Percentiles rank a stretch among this genome's conserved stretches.
Evolutionary conservation across 768 basidiomycete species (phyloP).

Genomic region (Leucosporidium scottii): DNA sequence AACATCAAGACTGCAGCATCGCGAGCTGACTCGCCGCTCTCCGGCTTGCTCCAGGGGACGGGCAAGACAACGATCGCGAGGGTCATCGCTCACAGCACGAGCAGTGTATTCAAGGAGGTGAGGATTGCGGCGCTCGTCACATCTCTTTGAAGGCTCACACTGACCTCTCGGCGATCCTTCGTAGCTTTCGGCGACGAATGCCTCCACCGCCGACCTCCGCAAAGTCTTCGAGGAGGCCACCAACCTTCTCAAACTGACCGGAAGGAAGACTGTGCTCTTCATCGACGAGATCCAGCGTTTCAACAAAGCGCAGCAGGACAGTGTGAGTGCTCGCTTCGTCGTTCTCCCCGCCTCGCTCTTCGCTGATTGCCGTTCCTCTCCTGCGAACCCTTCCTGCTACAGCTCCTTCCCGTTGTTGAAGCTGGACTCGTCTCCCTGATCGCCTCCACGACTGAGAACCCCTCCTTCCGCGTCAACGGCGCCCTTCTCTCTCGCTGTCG

Average conservation of each 20-base stretch:
- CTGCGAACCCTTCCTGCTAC: neutral
- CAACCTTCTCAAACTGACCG: constrained; percentile 56
- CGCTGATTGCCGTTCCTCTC: constrained; percentile 45
- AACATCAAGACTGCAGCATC: neutral
- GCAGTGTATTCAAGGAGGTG: constrained; percentile 64
- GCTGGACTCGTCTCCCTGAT: constrained; percentile 62
- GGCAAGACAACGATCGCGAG: constrained; percentile 50
- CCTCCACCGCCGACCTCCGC: constrained; percentile 59
- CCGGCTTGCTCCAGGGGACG: constrained; percentile 31
- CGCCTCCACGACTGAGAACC: constrained; percentile 76
- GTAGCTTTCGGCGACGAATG: constrained; percentile 30
- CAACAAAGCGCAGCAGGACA: constrained; percentile 58
- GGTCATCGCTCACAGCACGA: constrained; percentile 56
- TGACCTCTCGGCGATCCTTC: neutral
- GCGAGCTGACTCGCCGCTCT: too few species aligned
- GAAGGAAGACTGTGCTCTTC: constrained; percentile 64
- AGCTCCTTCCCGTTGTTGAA: constrained; percentile 71
- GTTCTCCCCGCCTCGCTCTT: neutral
- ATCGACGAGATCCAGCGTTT: constrained; percentile 73
- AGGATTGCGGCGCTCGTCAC: constrained; percentile 41
- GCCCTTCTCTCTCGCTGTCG: constrained; percentile 45
- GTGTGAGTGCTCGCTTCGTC: neutral
- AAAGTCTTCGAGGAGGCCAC: constrained; percentile 71
- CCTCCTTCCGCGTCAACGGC: constrained; percentile 53
- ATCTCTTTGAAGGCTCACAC: neutral